Conservation (phyloP, 345 rosid genomes). For the Citrus sinensis region DNA sequence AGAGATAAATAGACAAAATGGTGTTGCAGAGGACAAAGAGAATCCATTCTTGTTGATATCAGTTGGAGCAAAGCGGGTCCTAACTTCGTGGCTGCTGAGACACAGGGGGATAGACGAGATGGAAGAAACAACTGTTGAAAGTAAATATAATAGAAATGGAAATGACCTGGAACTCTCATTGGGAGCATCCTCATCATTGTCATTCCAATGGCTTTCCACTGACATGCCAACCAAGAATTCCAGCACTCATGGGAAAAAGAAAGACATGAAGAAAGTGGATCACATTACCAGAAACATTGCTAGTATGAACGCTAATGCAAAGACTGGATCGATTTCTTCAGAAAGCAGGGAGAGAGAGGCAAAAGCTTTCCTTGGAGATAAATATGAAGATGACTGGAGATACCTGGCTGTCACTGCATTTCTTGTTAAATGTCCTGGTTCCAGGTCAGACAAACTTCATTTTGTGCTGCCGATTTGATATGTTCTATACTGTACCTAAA, state of each 20-base stretch:
- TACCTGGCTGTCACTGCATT: slow-evolving; percentile 90
- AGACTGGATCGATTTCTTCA: slow-evolving; percentile 11
- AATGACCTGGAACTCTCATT: slow-evolving; percentile 23
- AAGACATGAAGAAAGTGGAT: slow-evolving; percentile 25
- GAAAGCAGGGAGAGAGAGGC: slow-evolving; percentile 20
- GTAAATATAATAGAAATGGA: slow-evolving; percentile 13
- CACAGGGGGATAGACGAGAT: slow-evolving; percentile 29
- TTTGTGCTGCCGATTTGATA: not conserved
- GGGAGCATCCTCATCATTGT: slow-evolving; percentile 50
- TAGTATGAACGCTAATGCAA: slow-evolving; percentile 22
- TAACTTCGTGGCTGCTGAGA: slow-evolving; percentile 84
- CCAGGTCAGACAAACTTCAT: slow-evolving; percentile 47
- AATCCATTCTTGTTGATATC: slow-evolving; percentile 69
- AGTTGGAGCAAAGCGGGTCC: slow-evolving; percentile 89
- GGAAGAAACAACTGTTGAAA: slow-evolving; percentile 19
- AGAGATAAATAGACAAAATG: slow-evolving; percentile 17
- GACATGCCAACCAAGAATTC: slow-evolving; percentile 77
- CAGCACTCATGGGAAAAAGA: slow-evolving; percentile 30
- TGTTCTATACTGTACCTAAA: not conserved
- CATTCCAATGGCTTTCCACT: slow-evolving; percentile 93
- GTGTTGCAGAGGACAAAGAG: slow-evolving; percentile 26
- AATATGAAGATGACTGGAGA: slow-evolving; percentile 90
- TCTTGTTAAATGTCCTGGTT: slow-evolving; percentile 69
- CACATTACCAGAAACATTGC: slow-evolving; percentile 15
- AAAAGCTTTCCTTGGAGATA: slow-evolving; percentile 34